phyloP scores from a whole-genome alignment of 495 filamentous ascomycete genomes.

The Podospora sp. region DNA sequence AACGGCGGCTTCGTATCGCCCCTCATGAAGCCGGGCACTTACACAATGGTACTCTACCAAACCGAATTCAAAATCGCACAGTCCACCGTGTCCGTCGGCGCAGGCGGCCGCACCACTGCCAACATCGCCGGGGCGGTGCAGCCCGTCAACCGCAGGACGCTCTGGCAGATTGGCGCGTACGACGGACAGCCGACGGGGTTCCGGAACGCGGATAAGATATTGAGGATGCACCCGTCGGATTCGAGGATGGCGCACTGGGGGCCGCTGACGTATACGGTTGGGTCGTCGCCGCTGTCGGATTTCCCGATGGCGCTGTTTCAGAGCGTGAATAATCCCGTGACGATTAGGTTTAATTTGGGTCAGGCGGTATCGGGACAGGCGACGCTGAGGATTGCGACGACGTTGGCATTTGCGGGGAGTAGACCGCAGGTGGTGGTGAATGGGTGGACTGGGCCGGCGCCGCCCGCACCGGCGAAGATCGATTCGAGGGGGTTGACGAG shows the following conservation, averaged over 20 bases:
- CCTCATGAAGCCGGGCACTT: conserved; percentile 67
- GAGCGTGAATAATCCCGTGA: conserved; percentile 61
- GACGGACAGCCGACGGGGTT: conserved; percentile 67
- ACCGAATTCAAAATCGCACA: conserved; percentile 61
- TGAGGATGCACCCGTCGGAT: conserved; percentile 69
- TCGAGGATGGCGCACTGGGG: conserved; percentile 62
- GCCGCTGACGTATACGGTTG: conserved; percentile 61
- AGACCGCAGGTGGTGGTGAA: conserved; percentile 56
- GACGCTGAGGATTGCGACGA: conserved; percentile 66
- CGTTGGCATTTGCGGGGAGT: conserved; percentile 61
- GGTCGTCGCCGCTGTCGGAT: conserved; percentile 48
- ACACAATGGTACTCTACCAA: conserved; percentile 69
- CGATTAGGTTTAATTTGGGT: conserved; percentile 62
- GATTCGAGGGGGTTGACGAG: conserved; percentile 66
- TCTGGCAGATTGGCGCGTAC: conserved; percentile 67
- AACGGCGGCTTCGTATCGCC: conserved; percentile 62
- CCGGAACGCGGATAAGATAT: conserved; percentile 65
- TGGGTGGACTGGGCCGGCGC: conserved; percentile 48
- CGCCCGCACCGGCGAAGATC: conserved; percentile 62
- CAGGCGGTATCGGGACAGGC: conserved; percentile 49
- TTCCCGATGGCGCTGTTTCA: conserved; percentile 72
- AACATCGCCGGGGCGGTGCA: conserved; percentile 54
- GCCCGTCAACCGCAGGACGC: conserved; percentile 42
- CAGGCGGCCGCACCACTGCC: conserved; percentile 54
- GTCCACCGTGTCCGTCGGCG: conserved; percentile 55